Conservation (phyloP, 2,329 filamentous ascomycete species). For the Sphaceloma murrayae region DNA sequence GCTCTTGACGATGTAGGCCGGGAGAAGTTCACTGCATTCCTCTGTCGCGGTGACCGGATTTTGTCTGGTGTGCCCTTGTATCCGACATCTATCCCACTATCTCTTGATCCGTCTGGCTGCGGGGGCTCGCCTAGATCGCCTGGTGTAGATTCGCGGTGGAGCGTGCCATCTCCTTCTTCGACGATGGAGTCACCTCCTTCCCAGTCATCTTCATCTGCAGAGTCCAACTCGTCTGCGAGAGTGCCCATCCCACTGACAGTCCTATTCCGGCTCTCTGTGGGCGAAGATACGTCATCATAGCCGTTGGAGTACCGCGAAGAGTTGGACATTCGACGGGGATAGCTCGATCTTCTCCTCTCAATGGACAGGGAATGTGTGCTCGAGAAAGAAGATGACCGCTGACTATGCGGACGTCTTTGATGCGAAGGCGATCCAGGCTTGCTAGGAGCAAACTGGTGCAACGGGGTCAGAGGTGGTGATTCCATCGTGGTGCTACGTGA, state of each 20-base stretch:
- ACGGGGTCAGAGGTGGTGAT: constrained; percentile 36
- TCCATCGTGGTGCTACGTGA: constrained; percentile 23
- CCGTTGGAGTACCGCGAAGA: constrained; percentile 26
- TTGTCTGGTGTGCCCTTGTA: constrained; percentile 23
- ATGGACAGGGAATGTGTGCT: constrained; percentile 36
- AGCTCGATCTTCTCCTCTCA: constrained; percentile 33
- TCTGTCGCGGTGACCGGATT: constrained; percentile 19
- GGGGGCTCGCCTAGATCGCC: constrained; percentile 7
- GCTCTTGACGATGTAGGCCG: constrained; percentile 15
- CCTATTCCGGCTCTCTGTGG: constrained; percentile 26
- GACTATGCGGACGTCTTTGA: constrained; percentile 24
- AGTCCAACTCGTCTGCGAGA: constrained; percentile 70
- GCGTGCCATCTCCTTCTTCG: constrained; percentile 14
- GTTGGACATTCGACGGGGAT: constrained; percentile 29
- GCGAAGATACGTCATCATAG: constrained; percentile 32
- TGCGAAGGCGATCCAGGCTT: constrained; percentile 33
- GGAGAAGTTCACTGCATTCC: constrained; percentile 25
- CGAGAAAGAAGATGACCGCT: constrained; percentile 34
- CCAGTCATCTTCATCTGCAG: constrained; percentile 46
- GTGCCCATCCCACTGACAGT: constrained; percentile 58
- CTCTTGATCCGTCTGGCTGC: constrained; percentile 31
- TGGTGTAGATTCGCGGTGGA: constrained; percentile 7
- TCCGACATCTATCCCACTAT: constrained; percentile 39
- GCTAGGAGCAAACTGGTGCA: constrained; percentile 35
- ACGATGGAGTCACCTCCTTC: constrained; percentile 24